Percentiles rank a stretch among this genome's conserved stretches.
Evolutionary conservation across 2,329 filamentous ascomycete genomes (phyloP).

Genomic region (Aspergillus piperis): DNA sequence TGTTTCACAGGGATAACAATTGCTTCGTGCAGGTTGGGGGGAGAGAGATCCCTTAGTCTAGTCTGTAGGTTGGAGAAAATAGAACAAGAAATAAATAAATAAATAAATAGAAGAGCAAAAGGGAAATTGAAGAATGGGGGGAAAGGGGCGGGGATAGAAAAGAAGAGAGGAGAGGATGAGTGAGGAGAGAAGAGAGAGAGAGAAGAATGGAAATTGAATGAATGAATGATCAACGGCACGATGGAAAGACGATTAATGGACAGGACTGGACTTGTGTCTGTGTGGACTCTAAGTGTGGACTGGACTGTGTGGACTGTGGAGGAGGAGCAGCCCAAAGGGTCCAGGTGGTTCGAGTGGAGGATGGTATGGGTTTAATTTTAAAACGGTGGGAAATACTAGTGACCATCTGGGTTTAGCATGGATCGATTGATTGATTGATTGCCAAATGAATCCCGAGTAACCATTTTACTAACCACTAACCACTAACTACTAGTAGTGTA

Average conservation of each 20-base stretch:
- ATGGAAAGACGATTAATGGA: neutral
- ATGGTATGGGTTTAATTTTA: neutral
- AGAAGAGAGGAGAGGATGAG: neutral
- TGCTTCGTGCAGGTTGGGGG: conserved; percentile 13
- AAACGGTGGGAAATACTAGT: neutral
- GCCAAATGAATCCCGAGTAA: too few relatives aligned
- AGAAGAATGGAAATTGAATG: neutral
- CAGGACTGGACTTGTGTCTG: too few relatives aligned
- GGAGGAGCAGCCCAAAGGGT: conserved; percentile 12
- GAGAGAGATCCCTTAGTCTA: neutral
- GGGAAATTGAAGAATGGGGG: neutral
- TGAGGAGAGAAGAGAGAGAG: neutral
- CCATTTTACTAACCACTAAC: too few relatives aligned
- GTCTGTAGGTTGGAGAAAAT: neutral
- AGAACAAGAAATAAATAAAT: neutral
- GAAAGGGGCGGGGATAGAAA: conserved; percentile 3
- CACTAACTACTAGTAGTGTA: too few relatives aligned
- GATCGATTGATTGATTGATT: neutral
- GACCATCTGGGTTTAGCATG: neutral
- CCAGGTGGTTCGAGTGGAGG: neutral
- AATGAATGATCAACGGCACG: neutral
- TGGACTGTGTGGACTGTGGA: conserved; percentile 12
- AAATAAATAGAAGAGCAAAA: neutral
- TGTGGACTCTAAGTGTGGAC: neutral
- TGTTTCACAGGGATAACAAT: conserved; percentile 24